These are phyloP conservation scores for Hanseniaspora lachancei DNA, from an alignment of 805 yeast genomes.

Conservation along the genomic window DNA sequence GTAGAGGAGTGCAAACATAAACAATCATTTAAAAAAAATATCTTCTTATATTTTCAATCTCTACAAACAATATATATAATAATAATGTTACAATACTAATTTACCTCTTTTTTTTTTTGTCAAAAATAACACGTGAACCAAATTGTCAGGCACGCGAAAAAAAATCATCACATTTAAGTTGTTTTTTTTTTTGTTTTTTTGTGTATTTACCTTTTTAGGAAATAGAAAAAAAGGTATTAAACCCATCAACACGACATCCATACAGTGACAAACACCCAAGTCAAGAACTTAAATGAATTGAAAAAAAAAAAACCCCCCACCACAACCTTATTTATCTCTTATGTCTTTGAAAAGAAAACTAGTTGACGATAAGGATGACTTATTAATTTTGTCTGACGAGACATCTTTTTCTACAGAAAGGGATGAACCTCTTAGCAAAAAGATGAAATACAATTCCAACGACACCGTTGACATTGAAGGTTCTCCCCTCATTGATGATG, in stretches of 20 bases:
- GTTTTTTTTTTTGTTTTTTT: too few relatives aligned
- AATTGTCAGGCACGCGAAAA: too few relatives aligned
- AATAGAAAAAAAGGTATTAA: too few relatives aligned
- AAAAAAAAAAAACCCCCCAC: not conserved
- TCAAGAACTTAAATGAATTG: not conserved
- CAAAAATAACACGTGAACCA: not conserved
- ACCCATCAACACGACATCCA: too few relatives aligned
- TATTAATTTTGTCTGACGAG: not conserved
- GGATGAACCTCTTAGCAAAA: not conserved
- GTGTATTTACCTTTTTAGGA: too few relatives aligned
- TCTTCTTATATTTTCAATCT: not conserved
- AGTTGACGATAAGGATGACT: not conserved
- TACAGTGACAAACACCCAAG: too few relatives aligned
- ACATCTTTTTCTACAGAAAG: not conserved
- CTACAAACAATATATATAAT: not conserved
- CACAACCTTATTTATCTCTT: not conserved
- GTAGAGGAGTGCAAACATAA: conserved; percentile 33
- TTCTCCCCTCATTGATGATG: conserved; percentile 6
- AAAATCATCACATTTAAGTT: too few relatives aligned
- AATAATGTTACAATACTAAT: not conserved
- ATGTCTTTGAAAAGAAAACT: conserved; percentile 7
- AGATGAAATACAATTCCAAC: not conserved
- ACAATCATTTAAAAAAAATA: not conserved
- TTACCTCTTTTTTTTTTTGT: conserved; percentile 4
- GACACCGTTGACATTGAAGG: conserved; percentile 9